A percentile compares a stretch with the other conserved stretches of the same genome.
These are phyloP conservation scores for Microbotryomycetes sp. DNA, from an alignment of 1,284 basidiomycete genomes.

Conservation along the genomic window DNA sequence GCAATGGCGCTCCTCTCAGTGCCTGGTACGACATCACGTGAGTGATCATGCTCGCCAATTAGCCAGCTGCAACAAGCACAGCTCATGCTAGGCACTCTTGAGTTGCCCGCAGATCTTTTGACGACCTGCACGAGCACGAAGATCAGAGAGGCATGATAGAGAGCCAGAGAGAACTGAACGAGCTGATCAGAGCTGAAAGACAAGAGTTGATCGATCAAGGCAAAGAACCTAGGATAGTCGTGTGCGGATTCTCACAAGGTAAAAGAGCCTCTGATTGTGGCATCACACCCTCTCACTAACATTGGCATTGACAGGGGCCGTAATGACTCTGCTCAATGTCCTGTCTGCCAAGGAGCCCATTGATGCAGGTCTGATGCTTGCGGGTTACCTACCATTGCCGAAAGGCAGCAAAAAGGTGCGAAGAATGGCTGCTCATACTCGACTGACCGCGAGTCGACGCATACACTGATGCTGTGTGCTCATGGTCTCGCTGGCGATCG, in stretches of 20 bases:
- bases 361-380: conserved; percentile 21
- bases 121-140: conserved; percentile 18
- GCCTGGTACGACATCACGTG: conserved; percentile 29
- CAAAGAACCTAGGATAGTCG: conserved; percentile 21
- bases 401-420: conserved; percentile 5
- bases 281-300: background rate
- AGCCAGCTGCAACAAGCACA: no score
- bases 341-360: conserved; percentile 11
- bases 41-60: background rate
- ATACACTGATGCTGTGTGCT: background rate
- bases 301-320: conserved; percentile 14
- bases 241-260: conserved; percentile 30
- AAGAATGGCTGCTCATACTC: no score
- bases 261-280: background rate
- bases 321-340: conserved; percentile 19
- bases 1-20: background rate
- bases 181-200: conserved; percentile 20
- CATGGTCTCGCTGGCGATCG: no score
- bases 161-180: conserved; percentile 22
- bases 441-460: background rate
- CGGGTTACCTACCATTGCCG: conserved; percentile 20
- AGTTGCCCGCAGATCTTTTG: conserved; percentile 3
- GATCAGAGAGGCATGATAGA: conserved; percentile 19
- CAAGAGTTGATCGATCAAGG: conserved; percentile 4
- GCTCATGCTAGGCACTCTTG: no score